phyloP scores from a whole-genome alignment of 805 yeast genomes.

The Blastobotrys terrestris region DNA sequence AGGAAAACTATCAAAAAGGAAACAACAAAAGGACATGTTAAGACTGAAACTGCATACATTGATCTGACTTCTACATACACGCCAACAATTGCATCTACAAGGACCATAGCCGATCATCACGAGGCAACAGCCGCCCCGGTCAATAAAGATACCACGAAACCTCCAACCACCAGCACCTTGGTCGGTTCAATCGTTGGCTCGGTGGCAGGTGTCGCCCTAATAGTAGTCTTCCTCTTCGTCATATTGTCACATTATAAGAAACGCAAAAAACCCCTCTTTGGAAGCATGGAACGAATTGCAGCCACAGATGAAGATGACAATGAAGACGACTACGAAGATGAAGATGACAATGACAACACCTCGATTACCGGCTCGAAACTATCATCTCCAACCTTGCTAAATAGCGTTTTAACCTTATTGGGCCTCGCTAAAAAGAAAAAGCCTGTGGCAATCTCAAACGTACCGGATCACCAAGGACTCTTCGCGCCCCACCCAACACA shows the following conservation, averaged over 20 bases:
- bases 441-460: background rate
- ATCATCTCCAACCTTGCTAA: background rate
- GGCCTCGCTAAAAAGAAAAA: background rate
- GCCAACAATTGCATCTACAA: constrained; percentile 4
- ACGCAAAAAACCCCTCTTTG: background rate
- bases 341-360: background rate
- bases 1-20: background rate
- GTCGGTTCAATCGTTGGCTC: constrained; percentile 25
- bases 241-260: constrained; percentile 6
- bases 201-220: constrained; percentile 23
- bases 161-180: constrained; percentile 14
- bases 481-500: background rate
- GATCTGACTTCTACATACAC: background rate
- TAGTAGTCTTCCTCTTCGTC: constrained; percentile 14
- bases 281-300: background rate
- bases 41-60: background rate
- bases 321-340: constrained; percentile 2
- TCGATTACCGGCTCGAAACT: too few species aligned
- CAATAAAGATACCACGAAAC: background rate
- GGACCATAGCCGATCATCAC: background rate
- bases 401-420: background rate
- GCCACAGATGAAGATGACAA: background rate
- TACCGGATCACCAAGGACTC: background rate
- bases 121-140: background rate
- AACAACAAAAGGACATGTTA: background rate